Conservation (phyloP, 2,329 filamentous ascomycete species). For the Trichoderma semiorbis region DNA sequence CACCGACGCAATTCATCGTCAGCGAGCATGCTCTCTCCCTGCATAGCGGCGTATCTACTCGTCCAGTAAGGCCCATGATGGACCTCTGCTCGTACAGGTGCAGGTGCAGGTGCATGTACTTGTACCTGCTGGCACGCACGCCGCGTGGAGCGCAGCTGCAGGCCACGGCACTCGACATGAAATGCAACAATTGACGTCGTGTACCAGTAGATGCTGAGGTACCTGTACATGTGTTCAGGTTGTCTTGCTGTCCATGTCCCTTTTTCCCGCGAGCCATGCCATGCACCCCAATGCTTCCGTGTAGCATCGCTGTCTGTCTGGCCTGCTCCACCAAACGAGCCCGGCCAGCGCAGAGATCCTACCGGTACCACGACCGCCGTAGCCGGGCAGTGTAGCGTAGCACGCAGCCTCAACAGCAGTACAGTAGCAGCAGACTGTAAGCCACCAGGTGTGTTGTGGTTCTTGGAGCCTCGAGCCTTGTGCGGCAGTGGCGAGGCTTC, state of each 20-base stretch:
- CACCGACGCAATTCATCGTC: constrained; percentile 6
- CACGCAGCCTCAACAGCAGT: background rate
- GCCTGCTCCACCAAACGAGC: background rate
- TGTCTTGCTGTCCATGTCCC: background rate
- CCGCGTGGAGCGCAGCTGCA: background rate
- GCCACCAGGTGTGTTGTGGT: background rate
- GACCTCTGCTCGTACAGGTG: background rate
- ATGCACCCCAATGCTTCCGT: background rate
- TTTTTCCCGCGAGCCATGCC: background rate
- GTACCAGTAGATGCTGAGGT: background rate
- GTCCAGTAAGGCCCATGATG: background rate
- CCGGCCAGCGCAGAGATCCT: background rate
- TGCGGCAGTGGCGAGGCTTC: background rate
- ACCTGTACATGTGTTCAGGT: background rate
- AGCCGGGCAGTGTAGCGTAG: background rate
- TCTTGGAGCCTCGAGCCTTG: background rate
- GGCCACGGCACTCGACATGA: background rate
- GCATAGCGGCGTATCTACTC: background rate
- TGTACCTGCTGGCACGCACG: background rate
- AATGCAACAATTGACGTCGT: background rate
- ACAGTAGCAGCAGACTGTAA: too few relatives aligned
- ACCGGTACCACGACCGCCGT: background rate
- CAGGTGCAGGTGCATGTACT: background rate
- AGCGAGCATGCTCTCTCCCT: constrained; percentile 7
- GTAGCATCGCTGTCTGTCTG: background rate